phyloP scores from a whole-genome alignment of 495 filamentous ascomycete genomes.

The Penicillium verhagenii region DNA sequence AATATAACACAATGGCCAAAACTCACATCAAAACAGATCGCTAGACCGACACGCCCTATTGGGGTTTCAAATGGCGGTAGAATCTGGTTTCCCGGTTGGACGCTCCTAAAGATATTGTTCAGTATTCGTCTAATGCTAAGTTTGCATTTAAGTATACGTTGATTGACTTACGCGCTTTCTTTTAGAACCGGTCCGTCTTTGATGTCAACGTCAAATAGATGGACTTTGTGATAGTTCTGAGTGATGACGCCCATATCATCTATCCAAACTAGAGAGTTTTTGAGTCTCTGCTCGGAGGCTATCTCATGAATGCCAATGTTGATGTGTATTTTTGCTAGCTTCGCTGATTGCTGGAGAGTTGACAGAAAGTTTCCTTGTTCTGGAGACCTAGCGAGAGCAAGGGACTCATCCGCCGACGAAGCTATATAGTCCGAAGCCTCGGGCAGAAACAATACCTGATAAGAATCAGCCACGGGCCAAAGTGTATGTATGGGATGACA shows the following conservation, averaged over 20 bases:
- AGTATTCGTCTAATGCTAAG: not conserved
- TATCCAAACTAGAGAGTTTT: constrained; percentile 71
- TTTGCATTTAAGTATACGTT: not conserved
- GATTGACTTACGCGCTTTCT: constrained; percentile 53
- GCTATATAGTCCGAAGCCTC: constrained; percentile 91
- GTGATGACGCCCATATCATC: constrained; percentile 59
- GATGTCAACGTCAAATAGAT: constrained; percentile 74
- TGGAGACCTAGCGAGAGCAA: constrained; percentile 62
- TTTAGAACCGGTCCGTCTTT: constrained; percentile 59
- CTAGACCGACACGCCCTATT: constrained; percentile 70
- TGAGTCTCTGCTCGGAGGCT: constrained; percentile 53
- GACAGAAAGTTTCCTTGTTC: constrained; percentile 62
- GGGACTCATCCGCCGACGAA: constrained; percentile 59
- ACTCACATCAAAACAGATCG: constrained; percentile 86
- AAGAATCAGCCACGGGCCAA: constrained; percentile 5
- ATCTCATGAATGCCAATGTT: constrained; percentile 90
- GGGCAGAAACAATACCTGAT: constrained; percentile 81
- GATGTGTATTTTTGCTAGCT: constrained; percentile 60
- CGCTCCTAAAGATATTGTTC: constrained; percentile 37
- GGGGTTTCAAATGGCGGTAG: constrained; percentile 68
- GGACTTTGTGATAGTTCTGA: constrained; percentile 73
- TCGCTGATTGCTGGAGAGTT: constrained; percentile 68
- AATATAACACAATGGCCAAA: not conserved
- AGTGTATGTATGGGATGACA: not conserved
- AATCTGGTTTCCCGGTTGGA: constrained; percentile 59